Percentiles rank a stretch among this genome's conserved stretches.
Evolutionary conservation across 1,284 basidiomycete genomes (phyloP).

Genomic region (Tylopilus orsonianus): DNA sequence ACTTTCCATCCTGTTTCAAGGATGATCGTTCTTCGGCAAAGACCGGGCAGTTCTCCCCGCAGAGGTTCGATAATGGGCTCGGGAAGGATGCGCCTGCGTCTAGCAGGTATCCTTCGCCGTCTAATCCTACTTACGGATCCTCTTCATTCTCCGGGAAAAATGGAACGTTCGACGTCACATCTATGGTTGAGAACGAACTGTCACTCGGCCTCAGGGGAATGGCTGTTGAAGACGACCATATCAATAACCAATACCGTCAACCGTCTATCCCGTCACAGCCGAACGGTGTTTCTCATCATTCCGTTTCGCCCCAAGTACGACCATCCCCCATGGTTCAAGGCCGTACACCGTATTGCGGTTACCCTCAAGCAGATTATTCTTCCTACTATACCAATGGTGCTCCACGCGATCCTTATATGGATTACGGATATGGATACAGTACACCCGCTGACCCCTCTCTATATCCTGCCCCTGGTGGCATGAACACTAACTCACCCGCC

Average conservation of each 20-base stretch:
- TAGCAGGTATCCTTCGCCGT: slow-evolving; percentile 47
- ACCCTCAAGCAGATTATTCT: slow-evolving; percentile 55
- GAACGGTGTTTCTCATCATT: slow-evolving; percentile 25
- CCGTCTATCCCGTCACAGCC: slow-evolving; percentile 23
- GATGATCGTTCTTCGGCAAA: slow-evolving; percentile 51
- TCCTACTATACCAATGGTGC: slow-evolving; percentile 52
- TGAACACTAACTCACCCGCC: slow-evolving; percentile 43
- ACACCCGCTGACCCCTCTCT: slow-evolving; percentile 48
- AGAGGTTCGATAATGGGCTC: slow-evolving; percentile 48
- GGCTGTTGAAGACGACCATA: slow-evolving; percentile 63
- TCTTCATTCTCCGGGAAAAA: slow-evolving; percentile 37
- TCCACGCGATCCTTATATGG: slow-evolving; percentile 46
- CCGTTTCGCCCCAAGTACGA: slow-evolving; percentile 36
- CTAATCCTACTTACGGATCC: slow-evolving; percentile 39
- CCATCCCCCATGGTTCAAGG: slow-evolving; percentile 44
- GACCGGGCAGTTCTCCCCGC: slow-evolving; percentile 52
- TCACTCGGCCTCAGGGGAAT: slow-evolving; percentile 62
- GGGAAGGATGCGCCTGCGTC: slow-evolving; percentile 41
- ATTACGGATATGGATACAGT: slow-evolving; percentile 58
- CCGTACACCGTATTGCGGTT: slow-evolving; percentile 49
- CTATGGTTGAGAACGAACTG: slow-evolving; percentile 53
- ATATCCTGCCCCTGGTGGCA: slow-evolving; percentile 46
- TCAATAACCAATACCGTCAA: slow-evolving; percentile 34
- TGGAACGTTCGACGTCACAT: slow-evolving; percentile 44
- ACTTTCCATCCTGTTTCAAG: slow-evolving; percentile 34